Base-by-base conservation (phyloP, 495 filamentous ascomycete genomes). In the Collariella sp. region DNA sequence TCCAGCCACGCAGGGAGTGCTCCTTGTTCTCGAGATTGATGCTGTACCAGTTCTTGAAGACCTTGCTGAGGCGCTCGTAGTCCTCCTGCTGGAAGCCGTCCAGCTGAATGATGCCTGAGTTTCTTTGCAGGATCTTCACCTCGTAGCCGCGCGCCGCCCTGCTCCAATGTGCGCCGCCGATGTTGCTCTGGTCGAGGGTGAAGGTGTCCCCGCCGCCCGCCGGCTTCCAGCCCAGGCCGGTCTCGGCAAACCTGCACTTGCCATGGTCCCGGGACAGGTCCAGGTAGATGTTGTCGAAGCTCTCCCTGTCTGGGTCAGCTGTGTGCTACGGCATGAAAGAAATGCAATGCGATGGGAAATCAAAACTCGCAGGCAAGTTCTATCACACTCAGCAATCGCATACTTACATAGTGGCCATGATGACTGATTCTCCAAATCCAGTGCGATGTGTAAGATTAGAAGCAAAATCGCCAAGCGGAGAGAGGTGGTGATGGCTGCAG, bases 61-160 rank as follows among this genome's bases (percentile, higher is more conserved):
- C 79, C 64, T 95, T 95, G 70, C 75, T 79, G 36, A 96, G 67
- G 44, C 94, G 85, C 46, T 97, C 94, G 54, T 87, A 86, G 66
- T 96, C 91, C 88, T 97, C 93, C 66, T 88, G 84, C 51, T 88
- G 80, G 66, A 97, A 99, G 10, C 94, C 94, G 70, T 99, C 94
- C 13, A 99, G 77, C 66, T 96, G 93, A 48, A 95, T 84, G 52
- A 96, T 83, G 42, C 87, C 89, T 35, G 87, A 85, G 23, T 81
- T 85, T 55, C 93, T 75, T 58, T 87, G 84, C 46, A 91, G 70
- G 40, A 97, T 84, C 74, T 94, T 97, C 63, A 97, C 68, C 71
- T 99, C 94, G 68, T 85, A 93, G 48, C 94, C 94, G 67, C 85
- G 87, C 15, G 90, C 83, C 33, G 91, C 94, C 55, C 89, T 82